phyloP scores from a whole-genome alignment of 306 rosid genomes.

The Trifolium repens region DNA sequence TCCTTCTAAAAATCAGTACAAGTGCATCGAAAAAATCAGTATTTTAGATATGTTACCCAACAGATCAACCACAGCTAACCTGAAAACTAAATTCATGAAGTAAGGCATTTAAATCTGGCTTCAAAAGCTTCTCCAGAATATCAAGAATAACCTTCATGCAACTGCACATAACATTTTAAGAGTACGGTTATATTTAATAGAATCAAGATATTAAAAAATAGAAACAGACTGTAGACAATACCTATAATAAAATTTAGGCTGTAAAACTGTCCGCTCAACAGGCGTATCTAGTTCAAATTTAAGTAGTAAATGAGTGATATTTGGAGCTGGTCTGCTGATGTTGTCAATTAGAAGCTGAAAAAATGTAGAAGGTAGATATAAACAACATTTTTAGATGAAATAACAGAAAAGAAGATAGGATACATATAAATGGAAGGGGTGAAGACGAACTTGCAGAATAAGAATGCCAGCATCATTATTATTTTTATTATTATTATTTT shows the following conservation, averaged over 20 bases:
- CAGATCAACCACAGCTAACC: slow-evolving; percentile 59
- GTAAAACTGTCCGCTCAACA: slow-evolving; percentile 78
- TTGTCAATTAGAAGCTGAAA: slow-evolving; percentile 94
- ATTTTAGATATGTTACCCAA: slow-evolving; percentile 17
- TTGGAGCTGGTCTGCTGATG: slow-evolving; percentile 92
- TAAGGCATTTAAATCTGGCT: slow-evolving; percentile 78
- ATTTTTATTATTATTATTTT: slow-evolving; percentile 43
- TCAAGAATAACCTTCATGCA: slow-evolving; percentile 97
- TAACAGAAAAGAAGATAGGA: slow-evolving; percentile 2
- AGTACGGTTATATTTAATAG: slow-evolving; percentile 31
- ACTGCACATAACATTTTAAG: slow-evolving; percentile 58
- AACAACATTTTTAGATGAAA: slow-evolving; percentile 27
- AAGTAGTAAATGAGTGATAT: slow-evolving; percentile 81
- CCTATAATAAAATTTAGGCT: slow-evolving; percentile 98
- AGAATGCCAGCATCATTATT: slow-evolving; percentile 92
- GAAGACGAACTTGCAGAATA: slow-evolving; percentile 78
- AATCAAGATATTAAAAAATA: slow-evolving; percentile 15
- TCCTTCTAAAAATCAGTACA: slow-evolving; percentile 18
- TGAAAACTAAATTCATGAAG: slow-evolving; percentile 96
- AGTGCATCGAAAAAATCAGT: neutral
- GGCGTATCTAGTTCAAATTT: slow-evolving; percentile 84
- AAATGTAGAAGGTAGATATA: slow-evolving; percentile 17
- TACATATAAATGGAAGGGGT: slow-evolving; percentile 19
- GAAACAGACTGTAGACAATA: slow-evolving; percentile 40
- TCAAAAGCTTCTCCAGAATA: slow-evolving; percentile 82